A percentile compares a stretch with the other conserved stretches of the same genome.
These are phyloP conservation scores for Fraxinus cuspidata DNA, from an alignment of 257 asterid genomes.

Conservation along the genomic window DNA sequence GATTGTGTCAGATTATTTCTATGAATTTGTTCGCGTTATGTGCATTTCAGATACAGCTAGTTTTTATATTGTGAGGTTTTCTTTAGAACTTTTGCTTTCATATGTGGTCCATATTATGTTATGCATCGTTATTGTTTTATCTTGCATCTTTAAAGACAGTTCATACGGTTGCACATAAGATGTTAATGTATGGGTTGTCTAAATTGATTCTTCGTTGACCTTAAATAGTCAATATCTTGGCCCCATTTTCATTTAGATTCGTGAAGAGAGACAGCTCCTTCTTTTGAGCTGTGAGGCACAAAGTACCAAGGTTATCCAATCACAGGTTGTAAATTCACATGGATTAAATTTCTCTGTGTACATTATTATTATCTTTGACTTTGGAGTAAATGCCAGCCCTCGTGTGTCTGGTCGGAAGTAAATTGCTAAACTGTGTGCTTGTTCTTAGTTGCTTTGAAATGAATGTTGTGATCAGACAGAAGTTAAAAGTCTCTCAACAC, in stretches of 20 bases:
- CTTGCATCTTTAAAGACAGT: neutral
- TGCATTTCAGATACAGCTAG: neutral
- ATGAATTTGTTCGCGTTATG: neutral
- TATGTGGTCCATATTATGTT: neutral
- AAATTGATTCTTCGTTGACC: neutral
- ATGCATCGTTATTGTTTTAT: neutral
- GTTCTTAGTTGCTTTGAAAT: too few relatives aligned
- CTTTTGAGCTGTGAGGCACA: neutral
- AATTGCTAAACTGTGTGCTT: too few relatives aligned
- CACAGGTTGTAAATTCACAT: neutral
- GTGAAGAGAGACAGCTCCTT: neutral
- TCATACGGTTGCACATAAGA: neutral
- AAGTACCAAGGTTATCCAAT: constrained; percentile 1
- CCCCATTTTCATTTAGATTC: neutral
- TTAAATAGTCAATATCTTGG: neutral
- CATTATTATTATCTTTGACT: too few relatives aligned
- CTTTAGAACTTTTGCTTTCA: neutral
- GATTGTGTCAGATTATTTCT: neutral
- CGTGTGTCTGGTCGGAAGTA: too few relatives aligned
- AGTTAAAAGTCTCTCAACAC: too few relatives aligned
- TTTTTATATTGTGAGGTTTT: neutral
- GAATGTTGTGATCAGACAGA: too few relatives aligned
- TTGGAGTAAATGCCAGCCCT: too few relatives aligned
- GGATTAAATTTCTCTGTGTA: neutral
- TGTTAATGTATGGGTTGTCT: neutral